These are phyloP conservation scores for Litsea cubeba DNA, from an alignment of 164 flowering plant genomes.

Conservation along the genomic window DNA sequence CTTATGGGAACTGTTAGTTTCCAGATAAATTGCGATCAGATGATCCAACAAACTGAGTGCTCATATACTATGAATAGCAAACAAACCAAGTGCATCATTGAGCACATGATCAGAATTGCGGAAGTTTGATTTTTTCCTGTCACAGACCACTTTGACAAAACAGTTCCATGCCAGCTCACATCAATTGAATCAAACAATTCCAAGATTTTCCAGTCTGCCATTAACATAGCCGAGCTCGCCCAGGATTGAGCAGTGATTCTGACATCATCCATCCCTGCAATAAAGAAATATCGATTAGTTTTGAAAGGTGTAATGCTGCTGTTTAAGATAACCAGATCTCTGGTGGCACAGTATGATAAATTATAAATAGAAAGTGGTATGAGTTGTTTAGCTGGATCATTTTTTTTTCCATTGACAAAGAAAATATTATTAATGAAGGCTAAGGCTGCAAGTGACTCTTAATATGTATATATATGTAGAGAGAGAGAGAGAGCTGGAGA, in stretches of 20 bases:
- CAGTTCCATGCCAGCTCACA: not conserved
- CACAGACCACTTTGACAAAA: not conserved
- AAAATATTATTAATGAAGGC: too few species aligned
- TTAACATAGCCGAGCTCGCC: constrained; percentile 66
- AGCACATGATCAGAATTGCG: not conserved
- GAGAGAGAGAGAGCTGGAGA: too few species aligned
- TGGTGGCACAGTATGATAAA: too few species aligned
- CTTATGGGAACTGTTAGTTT: not conserved
- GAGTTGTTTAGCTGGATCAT: too few species aligned
- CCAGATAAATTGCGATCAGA: not conserved
- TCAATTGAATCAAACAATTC: not conserved
- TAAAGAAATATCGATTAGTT: not conserved
- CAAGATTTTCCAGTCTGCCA: not conserved
- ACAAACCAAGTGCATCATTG: too few species aligned
- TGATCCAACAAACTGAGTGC: not conserved
- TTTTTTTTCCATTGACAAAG: too few species aligned
- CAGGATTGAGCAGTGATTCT: constrained; percentile 93
- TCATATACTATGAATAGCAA: not conserved
- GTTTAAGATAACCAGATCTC: too few species aligned
- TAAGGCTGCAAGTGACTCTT: too few species aligned
- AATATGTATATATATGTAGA: too few species aligned
- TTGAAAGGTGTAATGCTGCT: too few species aligned
- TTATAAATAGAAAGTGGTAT: too few species aligned
- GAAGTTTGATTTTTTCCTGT: not conserved
- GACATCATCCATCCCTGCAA: constrained; percentile 96